Base-by-base conservation (phyloP, 2,329 filamentous ascomycete genomes). In the Trichophyton mentagrophytes region DNA sequence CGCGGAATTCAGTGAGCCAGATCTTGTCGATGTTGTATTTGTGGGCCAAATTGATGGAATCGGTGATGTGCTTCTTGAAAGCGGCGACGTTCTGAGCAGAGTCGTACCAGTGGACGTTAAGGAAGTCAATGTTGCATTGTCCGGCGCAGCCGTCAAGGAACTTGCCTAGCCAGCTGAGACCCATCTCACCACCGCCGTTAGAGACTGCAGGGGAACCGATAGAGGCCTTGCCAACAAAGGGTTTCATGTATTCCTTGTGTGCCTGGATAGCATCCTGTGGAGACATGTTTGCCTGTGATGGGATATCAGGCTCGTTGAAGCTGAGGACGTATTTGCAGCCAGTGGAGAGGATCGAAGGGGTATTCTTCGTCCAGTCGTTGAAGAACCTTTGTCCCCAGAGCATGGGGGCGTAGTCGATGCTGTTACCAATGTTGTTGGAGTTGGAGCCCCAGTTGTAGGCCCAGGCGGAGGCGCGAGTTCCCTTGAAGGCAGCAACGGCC, bases 281-380 rank as follows among this genome's bases (percentile, higher is more conserved):
- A 44, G 67, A 65, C 67, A 78, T 73, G 65, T 68, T 66, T 55
- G 76, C 68, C 66, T 78, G 76, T 1, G 64, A 63, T 59, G 62
- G 8, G 8, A 69, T 67, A 64, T 79, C 77, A 27, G 77, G 77
- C 65, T 79, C 77, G 68, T 79, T 79, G 71, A 79, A 78, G 40
- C 71, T 72, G 53, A 78, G 65, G 38, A 77, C 68, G 62, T 75
- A 72, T 27, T 64, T 67, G 63, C 67, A 69, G 57, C 72, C 73
- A 46, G 68, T 69, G 33, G 67, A 65, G 8, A 77, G 69, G 22
- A 69, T 68, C 6, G 67, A 67, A 38, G 71, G 65, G 60, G 74
- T 69, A 69, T 8, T 22, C 22, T 67, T 59, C 25, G 67, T 55
- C 74, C 74, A 78, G 57, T 62, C 65, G 36, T 61, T 64, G 63